These are phyloP conservation scores for Apiotrichum brassicae DNA, from an alignment of 1,284 basidiomycete genomes.

Conservation along the genomic window DNA sequence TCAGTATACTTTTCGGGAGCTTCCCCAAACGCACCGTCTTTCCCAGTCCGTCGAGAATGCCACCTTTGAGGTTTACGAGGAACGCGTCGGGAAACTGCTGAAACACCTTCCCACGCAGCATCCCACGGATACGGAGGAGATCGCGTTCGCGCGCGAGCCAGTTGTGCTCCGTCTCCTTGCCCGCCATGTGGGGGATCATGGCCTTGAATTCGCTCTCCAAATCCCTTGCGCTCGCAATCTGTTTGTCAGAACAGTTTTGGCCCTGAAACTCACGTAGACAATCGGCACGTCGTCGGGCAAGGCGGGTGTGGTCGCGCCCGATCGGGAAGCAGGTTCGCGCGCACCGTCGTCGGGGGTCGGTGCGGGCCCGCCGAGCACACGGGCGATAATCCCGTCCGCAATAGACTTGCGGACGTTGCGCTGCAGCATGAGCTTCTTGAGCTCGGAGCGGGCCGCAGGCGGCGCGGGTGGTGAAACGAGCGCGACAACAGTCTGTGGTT, in stretches of 20 bases:
- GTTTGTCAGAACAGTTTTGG: neutral
- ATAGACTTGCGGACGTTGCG: slow-evolving; percentile 81
- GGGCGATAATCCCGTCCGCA: slow-evolving; percentile 48
- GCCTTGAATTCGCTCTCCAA: slow-evolving; percentile 73
- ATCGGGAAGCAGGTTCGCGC: slow-evolving; percentile 52
- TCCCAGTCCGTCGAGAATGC: slow-evolving; percentile 71
- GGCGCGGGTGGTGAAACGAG: slow-evolving; percentile 78
- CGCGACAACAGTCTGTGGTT: slow-evolving; percentile 61
- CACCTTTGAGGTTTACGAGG: slow-evolving; percentile 63
- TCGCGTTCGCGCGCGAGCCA: slow-evolving; percentile 80
- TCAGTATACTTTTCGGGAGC: neutral
- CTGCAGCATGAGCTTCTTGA: slow-evolving; percentile 84
- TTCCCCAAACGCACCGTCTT: slow-evolving; percentile 62
- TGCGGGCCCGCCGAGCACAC: slow-evolving; percentile 42
- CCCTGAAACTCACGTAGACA: slow-evolving; percentile 59
- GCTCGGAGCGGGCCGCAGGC: slow-evolving; percentile 77
- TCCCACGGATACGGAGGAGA: slow-evolving; percentile 75
- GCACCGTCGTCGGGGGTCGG: slow-evolving; percentile 44
- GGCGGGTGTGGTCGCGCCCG: neutral
- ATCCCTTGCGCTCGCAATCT: slow-evolving; percentile 80
- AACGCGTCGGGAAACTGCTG: slow-evolving; percentile 68
- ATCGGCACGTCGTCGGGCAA: slow-evolving; percentile 53
- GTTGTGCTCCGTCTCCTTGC: slow-evolving; percentile 94
- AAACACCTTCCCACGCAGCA: slow-evolving; percentile 80
- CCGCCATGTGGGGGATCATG: slow-evolving; percentile 80